Percentiles rank a stretch among this genome's conserved stretches.
Evolutionary conservation across 2,329 filamentous ascomycete species (phyloP).

Genomic region (Pseudocercospora crystallina): DNA sequence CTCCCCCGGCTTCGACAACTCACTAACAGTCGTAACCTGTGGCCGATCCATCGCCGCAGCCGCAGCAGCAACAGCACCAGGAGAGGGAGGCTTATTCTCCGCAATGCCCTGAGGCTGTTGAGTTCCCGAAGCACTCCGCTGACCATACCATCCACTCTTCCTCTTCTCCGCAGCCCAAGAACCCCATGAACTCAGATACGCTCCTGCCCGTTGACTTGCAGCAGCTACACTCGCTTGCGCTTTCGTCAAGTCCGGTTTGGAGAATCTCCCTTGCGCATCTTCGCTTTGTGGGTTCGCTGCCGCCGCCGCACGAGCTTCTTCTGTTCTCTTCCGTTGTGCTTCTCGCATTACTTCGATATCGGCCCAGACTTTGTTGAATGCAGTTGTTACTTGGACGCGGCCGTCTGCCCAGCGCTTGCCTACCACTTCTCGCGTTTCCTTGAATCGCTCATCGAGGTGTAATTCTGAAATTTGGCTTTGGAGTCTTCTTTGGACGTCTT

Average conservation of each 20-base stretch:
- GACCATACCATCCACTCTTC: constrained; percentile 41
- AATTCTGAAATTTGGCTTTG: constrained; percentile 91
- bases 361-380: constrained; percentile 84
- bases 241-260: constrained; percentile 51
- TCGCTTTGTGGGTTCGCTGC: constrained; percentile 20
- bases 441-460: constrained; percentile 86
- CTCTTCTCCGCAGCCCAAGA: constrained; percentile 72
- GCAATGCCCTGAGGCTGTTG: background rate
- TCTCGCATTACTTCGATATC: constrained; percentile 84
- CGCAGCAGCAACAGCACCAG: constrained; percentile 6
- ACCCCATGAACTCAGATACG: constrained; percentile 64
- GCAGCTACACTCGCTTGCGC: constrained; percentile 57
- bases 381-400: constrained; percentile 79
- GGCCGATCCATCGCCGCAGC: constrained; percentile 1
- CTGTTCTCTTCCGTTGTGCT: constrained; percentile 63
- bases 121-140: constrained; percentile 2
- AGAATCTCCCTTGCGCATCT: constrained; percentile 18
- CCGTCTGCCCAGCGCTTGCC: constrained; percentile 88
- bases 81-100: background rate
- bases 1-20: background rate
- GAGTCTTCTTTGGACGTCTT: constrained; percentile 87
- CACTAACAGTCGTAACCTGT: constrained; percentile 10
- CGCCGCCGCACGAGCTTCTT: constrained; percentile 52
- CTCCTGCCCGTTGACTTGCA: constrained; percentile 57
- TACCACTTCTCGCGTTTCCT: constrained; percentile 77